Base-by-base conservation (phyloP, 495 filamentous ascomycete genomes). In the Chaetomium tenue region DNA sequence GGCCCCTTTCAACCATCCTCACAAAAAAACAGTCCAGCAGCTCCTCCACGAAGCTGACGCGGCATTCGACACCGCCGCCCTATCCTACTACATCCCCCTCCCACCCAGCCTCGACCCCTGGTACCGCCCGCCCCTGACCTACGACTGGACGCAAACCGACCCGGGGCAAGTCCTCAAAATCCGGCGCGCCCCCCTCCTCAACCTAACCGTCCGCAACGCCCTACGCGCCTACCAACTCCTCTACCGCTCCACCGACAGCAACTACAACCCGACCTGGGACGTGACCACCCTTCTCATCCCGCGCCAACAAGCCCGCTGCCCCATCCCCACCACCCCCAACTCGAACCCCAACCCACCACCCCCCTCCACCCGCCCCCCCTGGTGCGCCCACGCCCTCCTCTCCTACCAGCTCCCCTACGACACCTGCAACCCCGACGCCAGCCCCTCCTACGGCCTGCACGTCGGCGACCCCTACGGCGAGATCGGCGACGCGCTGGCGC, bases 231-330 rank as follows among this genome's bases (percentile, higher is more conserved):
- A 59, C 62, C 79, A 84, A 56, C 74, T 84, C 55, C 79, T 86
- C 12, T 86, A 78, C 69, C 79, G 82, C 0, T 81, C 81, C 1
- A 83, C 80, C 0, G 72, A 84, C 65, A 67, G 71, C 15, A 72
- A 66, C 25, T 74, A 78, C 46, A 66, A 79, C 8, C 74, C 83
- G 2, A 71, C 78, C 0, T 80, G 77, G 68, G 79, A 77, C 11
- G 82, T 84, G 13, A 80, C 82, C 3, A 85, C 83, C 0, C 63
- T 84, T 18, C 73, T 83, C 42, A 58, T 82, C 23, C 83, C 82
- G 42, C 57, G 25, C 0, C 73, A 69, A 22, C 28, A 30, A 11
- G 20, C 61, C 16, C 61, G 44, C 28, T 64, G 54, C 55, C 16
- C 20, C 26, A 25, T 20, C 55, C 42, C 16, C 58, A 13, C 50